Base-by-base conservation (phyloP, 768 basidiomycete species). In the Kwoniella mangroviensis region DNA sequence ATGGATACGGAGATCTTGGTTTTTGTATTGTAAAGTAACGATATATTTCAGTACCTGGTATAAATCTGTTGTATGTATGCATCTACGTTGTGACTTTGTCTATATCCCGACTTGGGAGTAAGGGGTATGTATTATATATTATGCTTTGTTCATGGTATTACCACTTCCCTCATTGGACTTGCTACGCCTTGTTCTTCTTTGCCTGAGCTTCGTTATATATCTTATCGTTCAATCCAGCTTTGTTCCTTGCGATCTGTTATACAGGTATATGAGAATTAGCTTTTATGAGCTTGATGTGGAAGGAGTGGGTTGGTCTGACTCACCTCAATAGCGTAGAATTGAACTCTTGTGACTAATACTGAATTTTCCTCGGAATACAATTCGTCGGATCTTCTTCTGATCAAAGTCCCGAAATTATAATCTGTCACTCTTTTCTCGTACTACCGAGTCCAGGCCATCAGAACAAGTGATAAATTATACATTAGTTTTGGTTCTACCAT, bases 271-370 rank as follows among this genome's bases (percentile, higher is more conserved):
- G 34, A 34, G 9, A 34, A 34, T 49, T 49, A 49, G 45, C 45
- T 49, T 19, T 49, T 34, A 7, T 34, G 34, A 34, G 34, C 34
- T 34, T 34, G 34, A 4, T 34, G 6, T 34, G 34, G 34, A 34
- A 34, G 34, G 34, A 34, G 34, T 51, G 49, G 49, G 21, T 51
- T 17, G 49, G 21, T 19, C 49, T n/a, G 52, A 70, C 82, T 65
- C 79, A 92, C 92, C 86, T 97, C 97, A 79, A 93, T 89, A 12
- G 92, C 94, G 77, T 94, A 94, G 86, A 98, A 99, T 87, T 98
- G 84, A 52, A 81, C 73, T 53, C 75, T 45, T 17, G 75, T 79
- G 92, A 94, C 95, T 79, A 99, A 94, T 73, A 98, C 96, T 6
- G 94, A 92, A 85, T 98, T 99, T 41, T 86, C 87, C 86, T 98